phyloP scores from a whole-genome alignment of 1,284 basidiomycete genomes.

The Lentinus polychrous region DNA sequence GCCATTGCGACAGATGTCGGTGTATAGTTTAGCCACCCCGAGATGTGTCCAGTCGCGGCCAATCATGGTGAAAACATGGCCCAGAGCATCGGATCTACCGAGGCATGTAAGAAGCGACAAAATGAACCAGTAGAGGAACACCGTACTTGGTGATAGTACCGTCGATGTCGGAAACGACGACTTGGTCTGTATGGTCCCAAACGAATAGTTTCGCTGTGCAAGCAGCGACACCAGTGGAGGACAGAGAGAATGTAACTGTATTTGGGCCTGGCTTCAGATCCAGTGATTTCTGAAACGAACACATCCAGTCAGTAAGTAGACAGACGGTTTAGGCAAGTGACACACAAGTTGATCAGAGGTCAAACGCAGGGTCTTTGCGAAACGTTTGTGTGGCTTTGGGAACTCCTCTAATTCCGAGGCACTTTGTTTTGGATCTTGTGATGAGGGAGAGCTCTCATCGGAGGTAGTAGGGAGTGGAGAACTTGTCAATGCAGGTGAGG shows the following conservation, averaged over 20 bases:
- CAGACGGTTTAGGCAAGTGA: conserved; percentile 7
- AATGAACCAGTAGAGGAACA: neutral
- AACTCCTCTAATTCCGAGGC: conserved; percentile 15
- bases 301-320: neutral
- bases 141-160: conserved; percentile 96
- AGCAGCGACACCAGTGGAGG: conserved; percentile 80
- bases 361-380: conserved; percentile 88
- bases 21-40: conserved; percentile 97
- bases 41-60: conserved; percentile 99
- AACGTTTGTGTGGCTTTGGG: conserved; percentile 39
- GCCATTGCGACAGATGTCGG: conserved; percentile 92
- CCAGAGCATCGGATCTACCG: conserved; percentile 87
- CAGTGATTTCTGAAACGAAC: conserved; percentile 63
- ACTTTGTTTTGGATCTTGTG: conserved; percentile 9
- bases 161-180: conserved; percentile 98
- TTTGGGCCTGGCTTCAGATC: conserved; percentile 88
- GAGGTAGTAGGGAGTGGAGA: neutral
- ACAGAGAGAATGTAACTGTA: conserved; percentile 90
- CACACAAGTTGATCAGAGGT: conserved; percentile 77
- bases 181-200: conserved; percentile 86
- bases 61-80: conserved; percentile 97
- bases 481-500: conserved; percentile 1
- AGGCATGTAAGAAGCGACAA: conserved; percentile 6
- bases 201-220: conserved; percentile 94
- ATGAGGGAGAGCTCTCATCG: neutral